Evolutionary conservation across 2,329 filamentous ascomycete genomes (phyloP), one percentile per base, ranked within the genome.

Genomic region (Penicillium sp.): DNA sequence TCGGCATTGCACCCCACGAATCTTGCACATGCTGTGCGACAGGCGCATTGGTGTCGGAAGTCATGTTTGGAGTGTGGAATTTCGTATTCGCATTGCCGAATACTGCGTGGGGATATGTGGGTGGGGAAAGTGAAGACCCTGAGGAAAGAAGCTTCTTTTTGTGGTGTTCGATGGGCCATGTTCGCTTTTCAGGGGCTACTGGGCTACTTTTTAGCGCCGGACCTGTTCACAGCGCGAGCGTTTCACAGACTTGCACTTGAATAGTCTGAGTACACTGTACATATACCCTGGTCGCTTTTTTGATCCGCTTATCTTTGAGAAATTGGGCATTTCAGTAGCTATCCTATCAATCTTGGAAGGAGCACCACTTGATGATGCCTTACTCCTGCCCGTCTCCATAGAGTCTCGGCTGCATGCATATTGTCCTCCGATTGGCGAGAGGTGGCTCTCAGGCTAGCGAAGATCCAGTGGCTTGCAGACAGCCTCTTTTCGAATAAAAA

Each of bases 1-100:
- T 59, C 1, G 56, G 63, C 35, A 65, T 49, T 19, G 61, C 27
- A 1, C 41, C 41, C 56, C 54, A 58, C 9, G 36, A 11, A 13
- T 39, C 31, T 37, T 50, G 47, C 41, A 54, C 46, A 47, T 47
- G n/a, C 19, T 58, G 43, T 24, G 53, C n/a, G 51, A 50, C 36
- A 14, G 31, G 14, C 3, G 35, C 33, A 18, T 36, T 16, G 27
- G 7, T 43, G 14, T 51, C 37, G 33, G 11, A 35, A 37, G 4
- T 31, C 7, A 54, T 40, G 11, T 41, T 35, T 27, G 52, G 35
- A 14, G 40, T 27, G 1, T 49, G 27, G 18, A 39, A 36, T 16
- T 24, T 50, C 27, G 27, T 49, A 49, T 49, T 49, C 46, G n/a
- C 46, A 49, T 49, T 10, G 18, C 18, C 27, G 46, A 33, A n/a